These are phyloP conservation scores for Antitrichia curtipendula DNA, from an alignment of 225 moss, liverwort and hornwort species.

Conservation along the genomic window DNA sequence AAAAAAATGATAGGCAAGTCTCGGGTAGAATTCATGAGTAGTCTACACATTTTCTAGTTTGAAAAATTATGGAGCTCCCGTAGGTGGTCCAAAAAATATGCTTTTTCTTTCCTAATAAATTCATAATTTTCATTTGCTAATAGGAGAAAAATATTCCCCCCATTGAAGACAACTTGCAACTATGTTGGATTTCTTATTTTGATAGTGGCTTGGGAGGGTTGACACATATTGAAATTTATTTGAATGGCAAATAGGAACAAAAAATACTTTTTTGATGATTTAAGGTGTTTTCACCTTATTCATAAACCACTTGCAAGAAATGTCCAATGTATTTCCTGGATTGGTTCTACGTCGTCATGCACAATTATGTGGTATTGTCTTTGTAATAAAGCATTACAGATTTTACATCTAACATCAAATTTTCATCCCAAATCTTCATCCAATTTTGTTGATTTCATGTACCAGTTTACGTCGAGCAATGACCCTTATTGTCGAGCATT, in stretches of 20 bases:
- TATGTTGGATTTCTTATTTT: neutral
- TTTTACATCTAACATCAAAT: too few relatives aligned
- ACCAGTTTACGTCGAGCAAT: too few relatives aligned
- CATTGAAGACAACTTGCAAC: neutral
- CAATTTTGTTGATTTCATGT: too few relatives aligned
- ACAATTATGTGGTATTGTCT: too few relatives aligned
- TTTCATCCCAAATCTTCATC: too few relatives aligned
- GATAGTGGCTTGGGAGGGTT: fast-evolving
- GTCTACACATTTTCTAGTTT: fast-evolving
- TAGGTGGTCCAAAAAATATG: neutral
- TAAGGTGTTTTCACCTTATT: neutral
- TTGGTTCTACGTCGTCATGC: too few relatives aligned
- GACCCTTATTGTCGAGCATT: too few relatives aligned
- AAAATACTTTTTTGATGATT: neutral
- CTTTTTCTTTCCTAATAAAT: neutral
- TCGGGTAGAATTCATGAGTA: too few relatives aligned
- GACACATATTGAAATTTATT: neutral
- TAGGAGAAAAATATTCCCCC: neutral
- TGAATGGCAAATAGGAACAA: neutral
- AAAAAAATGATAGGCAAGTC: neutral
- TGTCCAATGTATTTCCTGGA: too few relatives aligned
- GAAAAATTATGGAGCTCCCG: neutral
- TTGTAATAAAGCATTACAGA: too few relatives aligned
- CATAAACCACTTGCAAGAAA: too few relatives aligned
- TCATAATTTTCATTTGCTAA: neutral